Percentiles rank a stretch among this genome's conserved stretches.
Evolutionary conservation across 2,329 filamentous ascomycete species (phyloP).

Genomic region (Alternaria ethzedia): DNA sequence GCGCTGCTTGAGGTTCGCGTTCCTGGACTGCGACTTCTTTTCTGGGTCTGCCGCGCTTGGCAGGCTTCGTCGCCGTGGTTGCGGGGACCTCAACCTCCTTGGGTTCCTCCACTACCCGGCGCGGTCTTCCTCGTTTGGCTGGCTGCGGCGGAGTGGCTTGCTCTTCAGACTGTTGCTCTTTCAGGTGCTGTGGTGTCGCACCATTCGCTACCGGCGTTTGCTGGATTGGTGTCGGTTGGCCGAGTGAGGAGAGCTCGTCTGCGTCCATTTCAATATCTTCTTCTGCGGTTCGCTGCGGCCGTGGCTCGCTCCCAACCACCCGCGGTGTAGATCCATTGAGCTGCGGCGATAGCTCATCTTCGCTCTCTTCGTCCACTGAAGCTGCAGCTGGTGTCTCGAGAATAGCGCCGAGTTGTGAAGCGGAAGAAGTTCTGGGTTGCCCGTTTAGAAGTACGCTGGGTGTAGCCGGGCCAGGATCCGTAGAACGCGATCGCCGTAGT

Average conservation of each 20-base stretch:
- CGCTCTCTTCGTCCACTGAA: constrained; percentile 28
- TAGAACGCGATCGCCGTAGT: constrained; percentile 26
- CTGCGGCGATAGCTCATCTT: constrained; percentile 38
- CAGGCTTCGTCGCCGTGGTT: background rate
- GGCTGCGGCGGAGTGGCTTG: background rate
- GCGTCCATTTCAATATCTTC: constrained; percentile 23
- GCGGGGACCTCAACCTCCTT: background rate
- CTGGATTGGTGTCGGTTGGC: constrained; percentile 14
- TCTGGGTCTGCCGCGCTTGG: constrained; percentile 23
- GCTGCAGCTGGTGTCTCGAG: constrained; percentile 22
- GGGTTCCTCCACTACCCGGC: background rate
- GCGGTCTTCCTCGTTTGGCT: constrained; percentile 9
- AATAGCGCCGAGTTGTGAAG: constrained; percentile 14
- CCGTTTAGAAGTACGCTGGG: constrained; percentile 26
- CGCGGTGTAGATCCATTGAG: background rate
- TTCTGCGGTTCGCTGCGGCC: constrained; percentile 2
- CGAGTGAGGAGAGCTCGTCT: constrained; percentile 25
- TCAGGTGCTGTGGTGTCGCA: background rate
- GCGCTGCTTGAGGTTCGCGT: constrained; percentile 16
- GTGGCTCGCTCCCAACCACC: constrained; percentile 3
- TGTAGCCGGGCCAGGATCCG: constrained; percentile 31
- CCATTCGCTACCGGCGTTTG: constrained; percentile 3
- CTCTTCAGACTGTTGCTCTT: background rate
- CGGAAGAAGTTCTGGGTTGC: constrained; percentile 16
- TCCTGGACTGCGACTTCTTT: constrained; percentile 4